Conservation (phyloP, 805 yeast species). For the Soucietia sequanensis region DNA sequence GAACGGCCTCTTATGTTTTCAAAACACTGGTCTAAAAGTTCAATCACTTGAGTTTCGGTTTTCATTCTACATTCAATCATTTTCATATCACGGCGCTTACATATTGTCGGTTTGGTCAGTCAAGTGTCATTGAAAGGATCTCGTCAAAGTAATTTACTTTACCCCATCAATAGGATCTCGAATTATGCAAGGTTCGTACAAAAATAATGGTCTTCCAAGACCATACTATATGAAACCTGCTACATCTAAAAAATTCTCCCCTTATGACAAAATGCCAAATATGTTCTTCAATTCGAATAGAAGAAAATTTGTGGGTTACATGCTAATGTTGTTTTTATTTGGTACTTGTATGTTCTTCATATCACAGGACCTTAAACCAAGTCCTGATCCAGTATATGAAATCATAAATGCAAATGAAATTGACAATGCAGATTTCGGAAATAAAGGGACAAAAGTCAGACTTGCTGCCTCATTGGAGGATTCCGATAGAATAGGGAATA, state of each 20-base stretch:
- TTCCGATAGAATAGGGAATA: slow-evolving; percentile 19
- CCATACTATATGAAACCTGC: slow-evolving; percentile 47
- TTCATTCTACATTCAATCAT: no score
- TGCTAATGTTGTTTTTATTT: slow-evolving; percentile 32
- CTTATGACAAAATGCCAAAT: slow-evolving; percentile 31
- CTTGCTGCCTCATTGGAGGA: background rate
- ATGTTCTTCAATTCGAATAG: slow-evolving; percentile 35
- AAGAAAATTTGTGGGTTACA: slow-evolving; percentile 38
- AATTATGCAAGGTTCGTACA: slow-evolving; percentile 48
- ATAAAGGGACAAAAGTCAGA: background rate
- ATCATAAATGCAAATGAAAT: slow-evolving; percentile 7
- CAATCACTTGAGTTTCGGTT: no score
- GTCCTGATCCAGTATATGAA: slow-evolving; percentile 28
- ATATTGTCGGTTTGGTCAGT: no score
- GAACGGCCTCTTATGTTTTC: no score
- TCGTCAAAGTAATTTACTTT: no score
- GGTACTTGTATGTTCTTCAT: slow-evolving; percentile 36
- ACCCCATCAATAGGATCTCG: no score
- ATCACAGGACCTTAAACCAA: slow-evolving; percentile 33
- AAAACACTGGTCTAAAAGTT: no score
- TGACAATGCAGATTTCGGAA: background rate
- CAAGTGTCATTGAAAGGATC: no score
- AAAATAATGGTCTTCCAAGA: slow-evolving; percentile 42
- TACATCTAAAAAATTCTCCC: slow-evolving; percentile 30
- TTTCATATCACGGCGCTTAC: no score